Base-by-base conservation (phyloP, 305 asterid genomes). In the Andrographis paniculata region DNA sequence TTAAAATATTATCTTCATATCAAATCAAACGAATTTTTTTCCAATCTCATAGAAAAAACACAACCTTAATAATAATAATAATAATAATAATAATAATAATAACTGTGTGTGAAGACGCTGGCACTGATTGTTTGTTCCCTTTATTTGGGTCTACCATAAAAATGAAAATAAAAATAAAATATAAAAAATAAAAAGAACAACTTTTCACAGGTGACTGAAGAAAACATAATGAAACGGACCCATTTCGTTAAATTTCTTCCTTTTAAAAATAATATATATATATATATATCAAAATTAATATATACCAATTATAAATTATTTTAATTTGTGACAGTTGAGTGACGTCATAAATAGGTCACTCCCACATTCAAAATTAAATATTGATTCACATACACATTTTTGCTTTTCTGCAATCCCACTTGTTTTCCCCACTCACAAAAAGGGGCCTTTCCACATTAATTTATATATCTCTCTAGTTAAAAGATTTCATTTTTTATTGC, bases 361-460 rank as follows among this genome's bases (percentile, higher is more conserved):
- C 50, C 58, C 64, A 53, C 55, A 58, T 22, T 42, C 13, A n/a
- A 21, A 27, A 52, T 46, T 12, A 61, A 46, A 33, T 24, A 24
- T 24, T 8, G 15, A 2, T 13, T 42, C 17, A 42, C 6, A 0
- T 41, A 0, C 11, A 11, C 14, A 37, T 18, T 15, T 36, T 28
- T 41, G 21, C 61, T 39, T 63, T 56, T 39, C 38, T 46, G 47
- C 44, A 63, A 39, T 30, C 42, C 59, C 61, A 64, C 70, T 67
- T 46, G 66, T 53, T 53, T 55, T 64, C 78, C n/a, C n/a, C 78
- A 72, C 74, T 64, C 47, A 42, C 38, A 58, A 58, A 70, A 60
- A 42, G 55, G 54, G 28, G 35, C 14, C 27, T n/a, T 16, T 47
- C n/a, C n/a, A n/a, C n/a, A n/a, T n/a, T n/a, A n/a, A n/a, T n/a